Conservation (phyloP, 345 rosid species). For the Arabis alpina region DNA sequence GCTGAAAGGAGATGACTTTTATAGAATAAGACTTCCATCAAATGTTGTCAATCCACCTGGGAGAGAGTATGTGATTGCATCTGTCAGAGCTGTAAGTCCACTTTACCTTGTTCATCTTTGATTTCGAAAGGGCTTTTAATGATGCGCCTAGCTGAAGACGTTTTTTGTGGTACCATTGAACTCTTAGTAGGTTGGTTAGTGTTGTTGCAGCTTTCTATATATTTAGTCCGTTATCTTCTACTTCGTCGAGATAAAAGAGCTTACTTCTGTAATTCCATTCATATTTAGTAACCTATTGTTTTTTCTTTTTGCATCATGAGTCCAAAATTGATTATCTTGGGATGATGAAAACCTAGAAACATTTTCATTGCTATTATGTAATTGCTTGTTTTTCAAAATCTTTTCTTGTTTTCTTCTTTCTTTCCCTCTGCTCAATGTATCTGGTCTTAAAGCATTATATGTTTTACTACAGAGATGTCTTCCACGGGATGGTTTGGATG, state of each 20-base stretch:
- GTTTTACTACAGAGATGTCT: slow-evolving; percentile 32
- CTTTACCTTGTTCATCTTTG: not conserved
- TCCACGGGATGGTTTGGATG: slow-evolving; percentile 34
- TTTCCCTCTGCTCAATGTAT: not conserved
- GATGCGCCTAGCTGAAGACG: not conserved
- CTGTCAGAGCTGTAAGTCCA: slow-evolving; percentile 85
- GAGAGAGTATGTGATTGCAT: slow-evolving; percentile 69
- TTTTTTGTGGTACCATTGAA: not conserved
- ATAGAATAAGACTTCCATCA: slow-evolving; percentile 87
- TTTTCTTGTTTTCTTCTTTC: not conserved
- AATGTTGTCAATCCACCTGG: slow-evolving; percentile 81
- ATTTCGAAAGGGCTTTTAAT: not conserved
- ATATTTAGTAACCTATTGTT: not conserved
- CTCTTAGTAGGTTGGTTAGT: slow-evolving; percentile 16
- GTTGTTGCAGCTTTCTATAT: not conserved
- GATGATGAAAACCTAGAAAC: not conserved
- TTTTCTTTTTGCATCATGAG: not conserved
- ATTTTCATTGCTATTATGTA: not conserved
- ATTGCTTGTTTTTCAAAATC: not conserved
- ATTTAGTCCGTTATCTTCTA: not conserved
- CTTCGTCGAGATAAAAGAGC: not conserved
- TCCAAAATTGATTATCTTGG: not conserved
- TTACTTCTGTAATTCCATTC: not conserved
- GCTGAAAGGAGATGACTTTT: slow-evolving; percentile 78
- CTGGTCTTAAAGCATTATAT: not conserved